Base-by-base conservation (phyloP, 371 early-diverging fungal species). In the Mucor indicus region DNA sequence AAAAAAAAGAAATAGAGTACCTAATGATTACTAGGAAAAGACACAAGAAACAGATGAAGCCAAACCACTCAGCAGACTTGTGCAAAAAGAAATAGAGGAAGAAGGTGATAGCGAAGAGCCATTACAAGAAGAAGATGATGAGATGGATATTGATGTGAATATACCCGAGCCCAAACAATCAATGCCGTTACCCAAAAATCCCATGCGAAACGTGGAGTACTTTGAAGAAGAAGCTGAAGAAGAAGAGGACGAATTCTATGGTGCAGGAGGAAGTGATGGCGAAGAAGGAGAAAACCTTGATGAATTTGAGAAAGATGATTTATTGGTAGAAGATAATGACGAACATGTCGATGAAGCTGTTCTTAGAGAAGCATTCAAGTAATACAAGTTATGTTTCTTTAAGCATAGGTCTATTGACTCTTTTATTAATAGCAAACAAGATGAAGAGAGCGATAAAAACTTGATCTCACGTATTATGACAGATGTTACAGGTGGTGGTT, bases 161-260 rank as follows among this genome's bases (percentile, higher is more conserved):
- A 27, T 27, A 5, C 5, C 11, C 29, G 5, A 27, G 11, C 7
- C 29, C 29, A 27, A 11, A 27, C 5, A 11, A 6, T 12, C 8
- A 29, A 29, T 29, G 12, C 30, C 12, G 12, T 29, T 38, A 40
- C 30, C 27, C 33, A 50, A 22, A 45, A 30, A 22, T 13, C 47
- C 51, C 16, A 53, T 43, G 36, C 37, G 38, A 32, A 63, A 55
- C 20, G 60, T 41, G 27, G 52, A 58, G 23, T 76, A 57, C 31
- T 35, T 76, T 6, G 73, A 72, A 38, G 68, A 67, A 27, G 76
- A 76, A 62, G 76, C 76, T 11, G 66, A 67, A 30, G 76, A 70
- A 53, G 62, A 62, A n/a, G 76, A 76, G 21, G 76, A 76, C 15
- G 76, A 76, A 35, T 72, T 47, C 53, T 72, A 57, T 61, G 72